Evolutionary conservation across 2,329 filamentous ascomycete species (phyloP), one percentile per base, ranked within the genome.

Genomic region (Pseudogymnoascus sp.): DNA sequence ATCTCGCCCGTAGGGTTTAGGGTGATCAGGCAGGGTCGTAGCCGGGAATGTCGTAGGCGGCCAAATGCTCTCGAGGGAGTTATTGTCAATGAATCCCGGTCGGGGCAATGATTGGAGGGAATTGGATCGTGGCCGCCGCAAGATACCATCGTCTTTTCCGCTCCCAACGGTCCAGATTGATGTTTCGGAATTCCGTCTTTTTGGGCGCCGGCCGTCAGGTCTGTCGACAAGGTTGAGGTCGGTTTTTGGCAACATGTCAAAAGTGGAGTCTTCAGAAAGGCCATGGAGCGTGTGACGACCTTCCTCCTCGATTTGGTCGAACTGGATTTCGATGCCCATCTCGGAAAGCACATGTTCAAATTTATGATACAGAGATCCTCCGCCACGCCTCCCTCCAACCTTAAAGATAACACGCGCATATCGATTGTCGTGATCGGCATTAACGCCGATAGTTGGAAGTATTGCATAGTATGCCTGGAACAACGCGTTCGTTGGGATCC

Each of bases 381-480:
- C 76, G 57, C 83, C 82, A 64, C 81, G 80, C 70, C 85, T 82
- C 66, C 86, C 86, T 62, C 90, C 89, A 73, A 96, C 85, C 71
- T 88, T 88, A 74, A 95, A 90, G 64, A 96, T 77, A 70, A 96
- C 87, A 67, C 88, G 85, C 68, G 92, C 86, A 71, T 92, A 88
- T 69, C 89, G 85, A 69, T 87, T 86, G 71, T 93, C 90, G 69
- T 89, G 81, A 70, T 90, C 86, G n/a, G 85, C 82, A 65, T 90
- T 83, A 68, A 91, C 79, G 63, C 86, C 88, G 78, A 90, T 80
- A 68, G 85, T 80, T 4, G 84, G 84, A n/a, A 96, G 83, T 45
- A 93, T 81, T 64, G 85, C 81, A 72, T 95, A 89, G 73, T 96
- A 96, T 31, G 91, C 90, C 62, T 83, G 82, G 76, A 96, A 96